Conservation (phyloP, 202 grass and related monocot species). For the Carex arenaria region DNA sequence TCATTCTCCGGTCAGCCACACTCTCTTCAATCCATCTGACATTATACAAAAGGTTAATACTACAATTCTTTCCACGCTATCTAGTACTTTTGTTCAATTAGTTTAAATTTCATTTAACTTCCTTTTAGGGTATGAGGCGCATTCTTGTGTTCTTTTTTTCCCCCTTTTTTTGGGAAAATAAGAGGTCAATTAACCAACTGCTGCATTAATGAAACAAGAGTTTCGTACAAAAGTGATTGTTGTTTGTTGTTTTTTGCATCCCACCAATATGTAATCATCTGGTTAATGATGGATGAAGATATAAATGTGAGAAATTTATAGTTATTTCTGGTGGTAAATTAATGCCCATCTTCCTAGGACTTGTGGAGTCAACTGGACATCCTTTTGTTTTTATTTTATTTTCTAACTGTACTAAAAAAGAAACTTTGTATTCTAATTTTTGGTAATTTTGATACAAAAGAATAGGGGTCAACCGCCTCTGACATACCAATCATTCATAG, state of each 20-base stretch:
- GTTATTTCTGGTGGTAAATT: not conserved
- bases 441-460: constrained; percentile 21
- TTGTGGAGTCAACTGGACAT: not conserved
- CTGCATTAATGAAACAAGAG: not conserved
- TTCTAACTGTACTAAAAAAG: not conserved
- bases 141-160: not conserved
- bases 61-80: not conserved
- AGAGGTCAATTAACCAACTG: not conserved
- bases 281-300: not conserved
- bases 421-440: not conserved
- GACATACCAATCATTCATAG: constrained; percentile 77
- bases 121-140: not conserved
- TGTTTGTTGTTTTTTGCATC: not conserved
- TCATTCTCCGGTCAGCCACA: constrained; percentile 69
- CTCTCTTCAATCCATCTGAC: constrained; percentile 58
- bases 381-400: not conserved
- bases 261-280: not conserved
- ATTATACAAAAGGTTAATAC: constrained; percentile 60
- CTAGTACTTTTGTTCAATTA: not conserved
- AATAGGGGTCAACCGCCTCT: constrained; percentile 55
- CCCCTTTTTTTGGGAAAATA: not conserved
- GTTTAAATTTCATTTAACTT: not conserved
- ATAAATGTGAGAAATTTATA: not conserved
- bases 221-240: not conserved
- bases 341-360: not conserved